A percentile compares a stretch with the other conserved stretches of the same genome.
Conservation (phyloP, 805 yeast genomes). For the Grigorovia transvaalensis region DNA sequence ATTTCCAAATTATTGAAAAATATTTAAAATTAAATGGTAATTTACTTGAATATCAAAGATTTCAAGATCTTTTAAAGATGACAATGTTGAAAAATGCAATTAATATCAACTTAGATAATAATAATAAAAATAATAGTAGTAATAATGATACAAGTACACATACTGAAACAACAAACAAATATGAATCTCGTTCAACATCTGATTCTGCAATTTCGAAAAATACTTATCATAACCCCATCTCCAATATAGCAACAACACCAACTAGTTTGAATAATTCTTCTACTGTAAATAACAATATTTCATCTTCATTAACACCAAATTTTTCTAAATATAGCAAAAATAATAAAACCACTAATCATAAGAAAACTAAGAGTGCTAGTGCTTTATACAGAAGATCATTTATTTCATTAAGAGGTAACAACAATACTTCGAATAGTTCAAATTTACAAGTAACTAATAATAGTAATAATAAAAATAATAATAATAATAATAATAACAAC, state of each 20-base stretch:
- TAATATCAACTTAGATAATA: constrained; percentile 3
- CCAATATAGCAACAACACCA: background rate
- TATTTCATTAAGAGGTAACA: constrained; percentile 23
- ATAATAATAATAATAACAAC: background rate
- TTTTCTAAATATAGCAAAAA: background rate
- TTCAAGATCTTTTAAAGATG: constrained; percentile 42
- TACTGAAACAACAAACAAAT: background rate
- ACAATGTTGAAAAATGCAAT: constrained; percentile 30
- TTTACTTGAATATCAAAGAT: constrained; percentile 45
- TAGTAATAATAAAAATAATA: too few species aligned
- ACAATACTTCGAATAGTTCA: constrained; percentile 7
- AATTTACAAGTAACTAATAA: background rate
- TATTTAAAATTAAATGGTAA: constrained; percentile 34
- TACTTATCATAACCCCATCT: background rate
- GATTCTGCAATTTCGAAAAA: constrained; percentile 11
- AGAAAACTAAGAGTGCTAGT: constrained; percentile 16
- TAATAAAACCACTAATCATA: constrained; percentile 1
- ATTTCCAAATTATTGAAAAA: constrained; percentile 34
- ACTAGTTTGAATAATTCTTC: background rate
- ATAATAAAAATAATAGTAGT: too few species aligned
- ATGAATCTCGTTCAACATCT: constrained; percentile 14
- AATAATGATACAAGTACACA: background rate
- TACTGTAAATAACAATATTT: too few species aligned
- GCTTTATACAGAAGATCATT: constrained; percentile 28
- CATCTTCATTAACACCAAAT: background rate